Percentiles rank a stretch among this genome's conserved stretches.
Conservation (phyloP, 2,329 filamentous ascomycete species). For the Malbranchea cinnamomea region DNA sequence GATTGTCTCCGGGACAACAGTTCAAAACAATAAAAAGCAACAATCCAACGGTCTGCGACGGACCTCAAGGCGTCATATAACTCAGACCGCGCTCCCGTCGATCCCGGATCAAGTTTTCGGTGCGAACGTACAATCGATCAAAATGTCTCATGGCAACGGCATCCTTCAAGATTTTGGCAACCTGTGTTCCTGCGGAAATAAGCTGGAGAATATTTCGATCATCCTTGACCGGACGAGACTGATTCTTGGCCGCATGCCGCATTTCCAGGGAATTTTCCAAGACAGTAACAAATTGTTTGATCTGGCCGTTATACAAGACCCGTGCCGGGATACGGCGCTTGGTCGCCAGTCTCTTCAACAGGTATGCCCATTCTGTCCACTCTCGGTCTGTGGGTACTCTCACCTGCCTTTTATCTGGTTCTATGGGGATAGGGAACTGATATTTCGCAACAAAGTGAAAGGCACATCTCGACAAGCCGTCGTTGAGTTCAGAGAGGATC, state of each 20-base stretch:
- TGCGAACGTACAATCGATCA: conserved; percentile 67
- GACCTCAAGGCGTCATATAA: no score
- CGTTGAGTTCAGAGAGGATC: conserved; percentile 67
- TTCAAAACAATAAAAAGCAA: no score
- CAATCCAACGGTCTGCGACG: no score
- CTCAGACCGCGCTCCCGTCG: no score
- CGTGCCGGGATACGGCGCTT: conserved; percentile 73
- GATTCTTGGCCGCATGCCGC: conserved; percentile 71
- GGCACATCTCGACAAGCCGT: conserved; percentile 68
- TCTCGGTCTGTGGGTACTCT: conserved; percentile 63
- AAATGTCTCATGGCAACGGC: conserved; percentile 69
- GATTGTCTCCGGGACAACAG: no score
- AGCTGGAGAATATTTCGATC: conserved; percentile 78
- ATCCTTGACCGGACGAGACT: conserved; percentile 70
- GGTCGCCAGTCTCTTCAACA: conserved; percentile 71
- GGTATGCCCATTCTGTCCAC: conserved; percentile 86
- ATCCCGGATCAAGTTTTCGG: conserved; percentile 64
- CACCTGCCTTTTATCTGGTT: conserved; percentile 65
- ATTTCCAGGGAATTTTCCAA: conserved; percentile 80
- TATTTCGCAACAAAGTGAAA: conserved; percentile 87
- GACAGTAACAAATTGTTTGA: conserved; percentile 80
- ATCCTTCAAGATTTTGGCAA: conserved; percentile 76
- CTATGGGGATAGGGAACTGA: conserved; percentile 75
- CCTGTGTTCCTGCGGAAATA: conserved; percentile 74
- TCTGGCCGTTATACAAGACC: conserved; percentile 76